Evolutionary conservation across 1,284 basidiomycete species (phyloP).

Genomic region (Ceratobasidium sp.): DNA sequence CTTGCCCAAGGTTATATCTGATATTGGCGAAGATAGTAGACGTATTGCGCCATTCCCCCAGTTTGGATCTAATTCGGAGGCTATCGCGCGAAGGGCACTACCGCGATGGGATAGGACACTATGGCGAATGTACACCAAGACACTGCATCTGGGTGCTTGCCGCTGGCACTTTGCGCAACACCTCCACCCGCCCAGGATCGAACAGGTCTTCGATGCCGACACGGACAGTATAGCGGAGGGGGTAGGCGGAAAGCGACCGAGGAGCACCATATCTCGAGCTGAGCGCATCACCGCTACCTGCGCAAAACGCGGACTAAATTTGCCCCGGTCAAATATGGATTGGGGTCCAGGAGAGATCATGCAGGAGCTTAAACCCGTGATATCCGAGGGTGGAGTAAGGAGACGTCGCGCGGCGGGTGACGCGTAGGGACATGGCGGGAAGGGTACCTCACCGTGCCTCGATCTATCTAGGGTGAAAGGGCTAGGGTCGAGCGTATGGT

Average conservation of each 20-base stretch:
- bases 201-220: conserved; percentile 82
- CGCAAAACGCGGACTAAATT: conserved; percentile 63
- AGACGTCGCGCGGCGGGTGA: conserved; percentile 65
- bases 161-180: conserved; percentile 65
- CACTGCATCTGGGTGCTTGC: conserved; percentile 70
- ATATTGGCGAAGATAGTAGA: conserved; percentile 51
- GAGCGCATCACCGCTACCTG: conserved; percentile 77
- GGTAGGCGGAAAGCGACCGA: not conserved
- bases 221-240: conserved; percentile 57
- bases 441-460: not conserved
- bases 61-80: conserved; percentile 38
- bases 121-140: conserved; percentile 62
- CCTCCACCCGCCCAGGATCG: conserved; percentile 72
- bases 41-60: conserved; percentile 33
- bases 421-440: not conserved
- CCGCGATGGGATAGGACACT: conserved; percentile 53
- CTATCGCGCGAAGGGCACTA: conserved; percentile 9
- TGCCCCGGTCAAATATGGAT: conserved; percentile 18
- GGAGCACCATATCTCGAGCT: conserved; percentile 74
- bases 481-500: not conserved
- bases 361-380: conserved; percentile 84
- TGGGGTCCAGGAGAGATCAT: conserved; percentile 86
- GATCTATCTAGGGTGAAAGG: conserved; percentile 7
- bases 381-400: conserved; percentile 82
- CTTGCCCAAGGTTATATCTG: conserved; percentile 50